Base-by-base conservation (phyloP, 768 basidiomycete species). In the Amanita jacksonii region DNA sequence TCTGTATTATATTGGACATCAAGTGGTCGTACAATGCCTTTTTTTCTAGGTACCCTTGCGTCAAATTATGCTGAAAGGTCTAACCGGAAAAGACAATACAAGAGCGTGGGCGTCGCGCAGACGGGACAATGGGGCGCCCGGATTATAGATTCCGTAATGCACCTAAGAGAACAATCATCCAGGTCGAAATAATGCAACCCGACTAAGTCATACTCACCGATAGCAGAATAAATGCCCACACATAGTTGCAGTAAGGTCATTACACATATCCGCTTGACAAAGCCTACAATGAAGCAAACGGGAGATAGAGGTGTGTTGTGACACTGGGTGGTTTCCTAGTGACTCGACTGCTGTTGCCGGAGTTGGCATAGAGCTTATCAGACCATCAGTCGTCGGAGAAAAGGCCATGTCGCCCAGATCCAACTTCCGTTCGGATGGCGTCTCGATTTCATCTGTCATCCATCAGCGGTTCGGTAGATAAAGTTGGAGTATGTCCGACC, bases 191-290 rank as follows among this genome's bases (percentile, higher is more conserved):
- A 15, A 20, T 20, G 34, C 15, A 31, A 18, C 20, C 25, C 30
- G 33, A 16, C 3, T 32, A 51, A 38, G 49, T 45, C 8, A 13
- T 16, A 62, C 71, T 18, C 45, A 77, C 78, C 64, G 46, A 43
- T 74, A 66, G 51, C 79, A 81, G 49, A 81, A 81, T 13, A 81
- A 51, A 49, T 81, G 79, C 3, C 79, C 79, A 51, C 79, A 81
- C 57, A 76, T 72, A 3, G 74, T 78, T 16, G 70, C 77, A 2
- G 74, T 78, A 35, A 70, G 66, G 46, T 77, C 68, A 27, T 69
- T 65, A 41, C 73, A 75, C 1, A 68, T 65, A 41, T 77, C 68
- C 19, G 60, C 54, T 4, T 63, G 58, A 49, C 77, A 79, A 1
- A 67, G 56, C 20, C 79, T 67, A 45, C 75, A 79, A 37, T 77